Conservation (phyloP, 345 rosid species). For the Xanthoceras sorbifolium region DNA sequence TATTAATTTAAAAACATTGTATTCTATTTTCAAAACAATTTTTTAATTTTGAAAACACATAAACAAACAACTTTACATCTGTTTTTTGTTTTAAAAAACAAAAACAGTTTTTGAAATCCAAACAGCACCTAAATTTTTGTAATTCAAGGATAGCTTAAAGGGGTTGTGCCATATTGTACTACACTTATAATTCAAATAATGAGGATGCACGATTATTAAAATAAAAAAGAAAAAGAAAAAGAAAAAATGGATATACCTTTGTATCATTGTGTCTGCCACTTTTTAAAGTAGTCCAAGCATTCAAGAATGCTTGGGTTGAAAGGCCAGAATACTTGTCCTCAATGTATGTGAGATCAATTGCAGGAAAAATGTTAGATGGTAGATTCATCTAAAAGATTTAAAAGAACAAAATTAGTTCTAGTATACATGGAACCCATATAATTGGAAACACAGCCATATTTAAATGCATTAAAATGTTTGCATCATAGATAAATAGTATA, state of each 20-base stretch:
- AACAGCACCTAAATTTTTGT: no score
- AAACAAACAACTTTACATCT: no score
- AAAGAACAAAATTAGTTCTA: conserved; percentile 20
- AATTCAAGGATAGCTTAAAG: background rate
- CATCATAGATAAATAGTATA: background rate
- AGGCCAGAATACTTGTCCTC: conserved; percentile 85
- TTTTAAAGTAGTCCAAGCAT: conserved; percentile 72
- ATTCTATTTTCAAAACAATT: no score
- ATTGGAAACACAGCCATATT: conserved; percentile 5
- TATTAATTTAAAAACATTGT: no score
- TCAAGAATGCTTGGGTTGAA: conserved; percentile 62
- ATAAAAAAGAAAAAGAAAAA: conserved; percentile 1
- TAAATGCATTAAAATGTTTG: background rate
- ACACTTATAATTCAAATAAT: background rate
- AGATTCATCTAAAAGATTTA: conserved; percentile 66
- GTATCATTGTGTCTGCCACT: conserved; percentile 38
- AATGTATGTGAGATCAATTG: conserved; percentile 74
- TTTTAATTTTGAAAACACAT: no score
- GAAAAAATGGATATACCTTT: conserved; percentile 47
- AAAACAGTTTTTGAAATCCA: no score
- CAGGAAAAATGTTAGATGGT: conserved; percentile 77
- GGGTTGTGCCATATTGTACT: background rate
- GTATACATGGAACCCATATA: conserved; percentile 13
- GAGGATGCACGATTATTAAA: background rate
- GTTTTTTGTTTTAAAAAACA: no score